Conservation (phyloP, 2,329 filamentous ascomycete genomes). For the Fusarium redolens region DNA sequence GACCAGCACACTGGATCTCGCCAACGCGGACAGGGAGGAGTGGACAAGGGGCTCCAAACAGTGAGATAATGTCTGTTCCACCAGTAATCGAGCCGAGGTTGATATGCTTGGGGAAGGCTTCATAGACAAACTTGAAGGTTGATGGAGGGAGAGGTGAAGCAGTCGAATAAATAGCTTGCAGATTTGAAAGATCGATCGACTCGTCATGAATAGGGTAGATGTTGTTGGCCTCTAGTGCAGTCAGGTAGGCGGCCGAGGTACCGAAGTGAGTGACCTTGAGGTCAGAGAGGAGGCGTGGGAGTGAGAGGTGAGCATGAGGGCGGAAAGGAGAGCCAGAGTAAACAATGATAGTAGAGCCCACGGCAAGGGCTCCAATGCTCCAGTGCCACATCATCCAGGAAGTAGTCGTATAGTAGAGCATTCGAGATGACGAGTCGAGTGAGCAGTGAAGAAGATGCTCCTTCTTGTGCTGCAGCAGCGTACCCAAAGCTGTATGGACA, state of each 20-base stretch:
- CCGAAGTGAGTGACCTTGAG: conserved; percentile 92
- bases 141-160: conserved; percentile 92
- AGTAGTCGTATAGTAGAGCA: conserved; percentile 95
- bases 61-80: conserved; percentile 94
- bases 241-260: conserved; percentile 93
- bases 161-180: conserved; percentile 93
- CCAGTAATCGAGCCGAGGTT: conserved; percentile 95
- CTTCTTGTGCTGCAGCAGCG: conserved; percentile 96
- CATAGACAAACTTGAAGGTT: conserved; percentile 91
- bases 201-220: conserved; percentile 67
- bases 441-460: conserved; percentile 91
- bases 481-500: conserved; percentile 90
- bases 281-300: conserved; percentile 84
- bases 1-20: conserved; percentile 80
- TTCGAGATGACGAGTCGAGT: conserved; percentile 75
- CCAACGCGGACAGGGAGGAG: conserved; percentile 77
- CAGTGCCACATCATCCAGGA: conserved; percentile 99
- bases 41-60: conserved; percentile 88
- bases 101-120: conserved; percentile 80
- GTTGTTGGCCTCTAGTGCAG: conserved; percentile 83
- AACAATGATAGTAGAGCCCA: conserved; percentile 83
- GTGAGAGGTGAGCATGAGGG: conserved; percentile 80
- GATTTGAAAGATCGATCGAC: conserved; percentile 67
- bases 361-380: conserved; percentile 87
- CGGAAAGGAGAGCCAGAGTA: conserved; percentile 95